phyloP scores from a whole-genome alignment of 345 rosid species.

The Arabidopsis arenosa region DNA sequence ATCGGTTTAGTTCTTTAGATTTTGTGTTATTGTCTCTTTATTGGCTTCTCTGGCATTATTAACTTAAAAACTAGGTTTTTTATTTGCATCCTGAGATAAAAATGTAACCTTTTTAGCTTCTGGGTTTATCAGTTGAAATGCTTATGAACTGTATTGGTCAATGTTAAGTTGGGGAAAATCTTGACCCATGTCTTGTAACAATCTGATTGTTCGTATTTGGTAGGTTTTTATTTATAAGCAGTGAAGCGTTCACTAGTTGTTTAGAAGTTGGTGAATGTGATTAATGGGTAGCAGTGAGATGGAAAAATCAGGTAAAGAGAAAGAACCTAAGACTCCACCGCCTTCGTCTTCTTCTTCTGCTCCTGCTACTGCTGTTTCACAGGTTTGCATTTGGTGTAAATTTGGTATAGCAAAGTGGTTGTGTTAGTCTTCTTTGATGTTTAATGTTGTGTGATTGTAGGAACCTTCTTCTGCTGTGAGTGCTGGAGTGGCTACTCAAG shows the following conservation, averaged over 20 bases:
- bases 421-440: conserved; percentile 18
- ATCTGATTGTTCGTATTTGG: conserved; percentile 10
- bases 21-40: conserved; percentile 1
- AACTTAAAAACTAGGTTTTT: neutral
- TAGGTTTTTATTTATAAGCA: neutral
- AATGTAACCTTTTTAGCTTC: conserved; percentile 14
- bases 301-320: conserved; percentile 70
- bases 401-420: conserved; percentile 1
- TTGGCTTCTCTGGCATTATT: conserved; percentile 27
- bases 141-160: conserved; percentile 10
- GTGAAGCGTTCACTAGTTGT: conserved; percentile 51
- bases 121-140: neutral
- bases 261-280: conserved; percentile 41
- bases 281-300: conserved; percentile 75
- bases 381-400: conserved; percentile 50
- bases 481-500: conserved; percentile 70
- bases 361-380: conserved; percentile 53
- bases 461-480: conserved; percentile 67
- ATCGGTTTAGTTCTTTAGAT: neutral
- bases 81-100: conserved; percentile 8
- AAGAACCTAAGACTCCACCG: conserved; percentile 59
- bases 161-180: neutral
- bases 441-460: conserved; percentile 47
- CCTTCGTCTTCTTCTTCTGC: conserved; percentile 50
- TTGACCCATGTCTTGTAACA: neutral